A percentile compares a stretch with the other conserved stretches of the same genome.
These are phyloP conservation scores for Rhizophagus prolifer DNA, from an alignment of 192 early-diverging fungal species.

Conservation along the genomic window DNA sequence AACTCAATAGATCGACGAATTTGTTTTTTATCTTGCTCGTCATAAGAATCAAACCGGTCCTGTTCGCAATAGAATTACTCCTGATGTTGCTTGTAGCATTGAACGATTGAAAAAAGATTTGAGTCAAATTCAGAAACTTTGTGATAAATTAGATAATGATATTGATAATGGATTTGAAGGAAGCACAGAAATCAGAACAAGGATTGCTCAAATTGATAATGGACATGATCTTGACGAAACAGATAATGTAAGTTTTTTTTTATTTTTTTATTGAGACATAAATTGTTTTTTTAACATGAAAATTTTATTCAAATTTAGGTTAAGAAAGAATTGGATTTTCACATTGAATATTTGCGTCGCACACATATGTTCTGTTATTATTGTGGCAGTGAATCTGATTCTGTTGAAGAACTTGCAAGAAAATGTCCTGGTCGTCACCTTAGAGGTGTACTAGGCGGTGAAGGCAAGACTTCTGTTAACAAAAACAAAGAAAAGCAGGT, in stretches of 20 bases:
- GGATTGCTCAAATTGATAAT: conserved; percentile 24
- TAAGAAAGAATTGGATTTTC: conserved; percentile 66
- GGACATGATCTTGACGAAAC: conserved; percentile 22
- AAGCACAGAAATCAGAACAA: conserved; percentile 16
- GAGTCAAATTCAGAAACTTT: conserved; percentile 58
- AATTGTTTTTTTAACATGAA: neutral
- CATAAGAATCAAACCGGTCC: conserved; percentile 48
- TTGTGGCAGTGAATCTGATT: conserved; percentile 80
- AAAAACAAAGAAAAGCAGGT: conserved; percentile 23
- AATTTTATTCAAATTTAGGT: conserved; percentile 9
- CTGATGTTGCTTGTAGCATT: conserved; percentile 67
- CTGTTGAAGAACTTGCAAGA: conserved; percentile 81
- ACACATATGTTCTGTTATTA: conserved; percentile 98
- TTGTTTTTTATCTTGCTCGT: conserved; percentile 52
- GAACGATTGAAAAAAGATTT: conserved; percentile 76
- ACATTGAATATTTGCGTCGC: conserved; percentile 81
- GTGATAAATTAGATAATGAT: conserved; percentile 58
- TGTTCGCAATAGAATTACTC: conserved; percentile 57
- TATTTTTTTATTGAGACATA: conserved; percentile 26
- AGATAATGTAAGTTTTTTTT: conserved; percentile 31
- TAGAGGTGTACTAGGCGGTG: conserved; percentile 33
- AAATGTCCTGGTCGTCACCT: conserved; percentile 67
- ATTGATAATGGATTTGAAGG: conserved; percentile 30
- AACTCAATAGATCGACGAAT: conserved; percentile 53
- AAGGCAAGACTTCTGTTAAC: conserved; percentile 11